Percentiles rank a stretch among this genome's conserved stretches.
Evolutionary conservation across 192 early-diverging fungal species (phyloP).

Genomic region (Coemansia sp.): DNA sequence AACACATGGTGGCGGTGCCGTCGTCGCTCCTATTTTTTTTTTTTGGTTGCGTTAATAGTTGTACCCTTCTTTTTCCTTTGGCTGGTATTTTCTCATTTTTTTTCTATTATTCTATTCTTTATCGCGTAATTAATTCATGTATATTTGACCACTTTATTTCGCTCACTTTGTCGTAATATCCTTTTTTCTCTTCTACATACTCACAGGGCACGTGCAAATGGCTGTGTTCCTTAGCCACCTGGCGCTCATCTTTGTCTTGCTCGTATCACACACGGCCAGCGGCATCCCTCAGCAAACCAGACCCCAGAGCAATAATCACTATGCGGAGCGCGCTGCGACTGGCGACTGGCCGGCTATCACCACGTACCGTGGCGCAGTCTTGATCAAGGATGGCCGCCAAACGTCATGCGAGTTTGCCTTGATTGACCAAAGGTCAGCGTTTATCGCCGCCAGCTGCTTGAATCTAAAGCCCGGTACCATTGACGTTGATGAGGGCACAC

Average conservation of each 20-base stretch:
- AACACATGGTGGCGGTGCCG: not conserved
- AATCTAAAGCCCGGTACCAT: not conserved
- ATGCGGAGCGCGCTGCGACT: not conserved
- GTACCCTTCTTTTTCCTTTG: not conserved
- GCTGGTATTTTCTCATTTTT: not conserved
- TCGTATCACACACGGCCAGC: slow-evolving; percentile 2
- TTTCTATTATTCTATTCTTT: not conserved
- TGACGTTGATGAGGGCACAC: not conserved
- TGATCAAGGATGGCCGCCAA: slow-evolving; percentile 18
- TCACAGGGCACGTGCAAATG: not conserved
- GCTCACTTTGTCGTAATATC: not conserved
- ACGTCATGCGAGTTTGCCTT: slow-evolving; percentile 27
- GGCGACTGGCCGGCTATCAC: not conserved
- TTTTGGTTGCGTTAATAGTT: not conserved
- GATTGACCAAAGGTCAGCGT: slow-evolving; percentile 13
- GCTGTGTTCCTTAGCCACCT: not conserved
- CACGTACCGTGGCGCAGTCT: slow-evolving; percentile 15
- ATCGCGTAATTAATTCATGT: slow-evolving; percentile 3
- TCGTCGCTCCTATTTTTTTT: not conserved
- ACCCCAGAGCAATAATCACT: not conserved
- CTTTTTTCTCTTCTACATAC: not conserved
- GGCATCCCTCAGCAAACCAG: not conserved
- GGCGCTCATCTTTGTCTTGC: not conserved
- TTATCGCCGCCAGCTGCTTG: slow-evolving; percentile 24
- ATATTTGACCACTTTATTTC: not conserved